A percentile compares a stretch with the other conserved stretches of the same genome.
Evolutionary conservation across 1,139 yeast species (phyloP).

Genomic region (Pichia sp.): DNA sequence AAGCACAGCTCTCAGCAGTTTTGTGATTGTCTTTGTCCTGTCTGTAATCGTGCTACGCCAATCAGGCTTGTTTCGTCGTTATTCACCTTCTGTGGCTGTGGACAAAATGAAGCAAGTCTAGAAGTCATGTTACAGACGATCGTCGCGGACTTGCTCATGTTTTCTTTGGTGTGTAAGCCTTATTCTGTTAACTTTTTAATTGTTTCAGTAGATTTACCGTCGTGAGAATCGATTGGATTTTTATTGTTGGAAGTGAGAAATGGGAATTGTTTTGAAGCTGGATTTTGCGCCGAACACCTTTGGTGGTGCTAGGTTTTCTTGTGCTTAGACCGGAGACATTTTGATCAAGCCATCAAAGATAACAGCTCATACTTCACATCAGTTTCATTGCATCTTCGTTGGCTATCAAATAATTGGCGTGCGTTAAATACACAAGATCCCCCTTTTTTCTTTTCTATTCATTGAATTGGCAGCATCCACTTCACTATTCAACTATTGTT

Average conservation of each 20-base stretch:
- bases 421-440: too few relatives aligned
- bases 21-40: neutral
- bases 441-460: neutral
- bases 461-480: neutral
- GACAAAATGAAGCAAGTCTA: too few relatives aligned
- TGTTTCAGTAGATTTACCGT: too few relatives aligned
- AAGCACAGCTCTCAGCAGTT: slow-evolving; percentile 43
- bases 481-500: too few relatives aligned
- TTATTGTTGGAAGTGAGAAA: neutral
- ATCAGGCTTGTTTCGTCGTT: slow-evolving; percentile 20
- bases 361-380: neutral
- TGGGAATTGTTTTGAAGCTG: neutral
- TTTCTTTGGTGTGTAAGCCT: too few relatives aligned
- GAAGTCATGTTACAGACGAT: neutral
- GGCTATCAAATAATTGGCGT: too few relatives aligned
- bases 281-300: neutral
- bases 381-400: neutral
- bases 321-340: neutral
- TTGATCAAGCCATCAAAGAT: neutral
- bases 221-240: neutral
- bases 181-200: too few relatives aligned
- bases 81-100: neutral
- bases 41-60: neutral
- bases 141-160: neutral
- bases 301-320: neutral